phyloP scores from a whole-genome alignment of 192 early-diverging fungal genomes.

The Paraglomus occultum region DNA sequence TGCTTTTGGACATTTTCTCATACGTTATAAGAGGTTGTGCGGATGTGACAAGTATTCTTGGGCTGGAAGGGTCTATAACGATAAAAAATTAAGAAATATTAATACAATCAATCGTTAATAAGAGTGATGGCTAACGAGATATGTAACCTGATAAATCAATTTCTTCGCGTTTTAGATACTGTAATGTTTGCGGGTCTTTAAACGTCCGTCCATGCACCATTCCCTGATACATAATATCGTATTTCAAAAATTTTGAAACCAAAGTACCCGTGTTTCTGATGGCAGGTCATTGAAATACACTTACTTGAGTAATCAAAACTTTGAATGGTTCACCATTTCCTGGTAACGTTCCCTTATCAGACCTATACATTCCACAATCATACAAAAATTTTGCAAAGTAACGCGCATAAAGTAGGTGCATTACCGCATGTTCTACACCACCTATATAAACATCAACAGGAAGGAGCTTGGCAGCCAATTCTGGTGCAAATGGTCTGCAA shows the following conservation, averaged over 20 bases:
- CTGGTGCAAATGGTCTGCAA: constrained; percentile 50
- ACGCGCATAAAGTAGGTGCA: constrained; percentile 92
- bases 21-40: constrained; percentile 58
- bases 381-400: constrained; percentile 85
- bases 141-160: constrained; percentile 52
- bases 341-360: constrained; percentile 36
- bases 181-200: constrained; percentile 69
- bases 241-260: constrained; percentile 1
- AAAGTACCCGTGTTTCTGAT: background rate
- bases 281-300: background rate
- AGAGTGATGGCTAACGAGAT: background rate
- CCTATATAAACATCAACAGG: constrained; percentile 95
- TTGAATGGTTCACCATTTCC: constrained; percentile 83
- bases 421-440: constrained; percentile 90
- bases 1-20: constrained; percentile 98
- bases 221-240: constrained; percentile 50
- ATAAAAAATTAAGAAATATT: constrained; percentile 7
- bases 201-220: constrained; percentile 92
- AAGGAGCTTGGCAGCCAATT: constrained; percentile 51
- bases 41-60: constrained; percentile 56
- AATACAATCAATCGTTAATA: constrained; percentile 11
- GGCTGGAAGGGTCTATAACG: constrained; percentile 37
- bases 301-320: constrained; percentile 73
- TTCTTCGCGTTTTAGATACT: constrained; percentile 77
- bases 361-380: constrained; percentile 51